Percentiles rank a stretch among this genome's conserved stretches.
Conservation (phyloP, 192 early-diverging fungal genomes). For the Funneliformis geosporum region DNA sequence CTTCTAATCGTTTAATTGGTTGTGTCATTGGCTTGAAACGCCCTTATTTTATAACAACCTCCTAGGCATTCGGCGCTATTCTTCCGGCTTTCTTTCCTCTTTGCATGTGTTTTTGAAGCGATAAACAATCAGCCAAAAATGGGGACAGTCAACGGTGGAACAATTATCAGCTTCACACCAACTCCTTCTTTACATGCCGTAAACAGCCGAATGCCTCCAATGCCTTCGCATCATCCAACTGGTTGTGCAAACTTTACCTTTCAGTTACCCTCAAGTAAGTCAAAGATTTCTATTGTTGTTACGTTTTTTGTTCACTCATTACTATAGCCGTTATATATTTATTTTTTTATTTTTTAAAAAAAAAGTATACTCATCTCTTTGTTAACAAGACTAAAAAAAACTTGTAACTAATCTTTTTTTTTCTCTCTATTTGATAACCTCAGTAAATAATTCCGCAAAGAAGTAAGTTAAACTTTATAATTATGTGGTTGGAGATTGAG, state of each 20-base stretch:
- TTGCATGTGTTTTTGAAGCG: constrained; percentile 28
- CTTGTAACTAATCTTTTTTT: background rate
- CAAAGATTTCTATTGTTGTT: background rate
- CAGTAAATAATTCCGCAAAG: constrained; percentile 15
- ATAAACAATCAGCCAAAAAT: constrained; percentile 38
- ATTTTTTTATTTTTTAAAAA: too few species aligned
- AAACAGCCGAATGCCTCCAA: constrained; percentile 31
- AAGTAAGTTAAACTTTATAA: constrained; percentile 4
- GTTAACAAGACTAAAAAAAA: background rate
- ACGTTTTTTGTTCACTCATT: background rate
- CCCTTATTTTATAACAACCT: background rate
- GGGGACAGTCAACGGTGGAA: constrained; percentile 37
- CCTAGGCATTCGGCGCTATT: constrained; percentile 31
- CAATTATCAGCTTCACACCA: constrained; percentile 33
- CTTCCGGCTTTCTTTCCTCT: constrained; percentile 25
- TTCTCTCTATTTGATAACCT: background rate
- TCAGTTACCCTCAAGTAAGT: constrained; percentile 26
- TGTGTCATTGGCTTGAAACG: constrained; percentile 11
- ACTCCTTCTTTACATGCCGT: constrained; percentile 32
- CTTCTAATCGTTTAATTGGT: background rate
- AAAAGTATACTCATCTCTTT: background rate
- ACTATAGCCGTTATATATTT: too few species aligned
- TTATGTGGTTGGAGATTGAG: background rate
- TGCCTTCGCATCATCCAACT: constrained; percentile 5
- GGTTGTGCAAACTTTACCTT: constrained; percentile 31